A percentile compares a stretch with the other conserved stretches of the same genome.
Conservation (phyloP, 2,329 filamentous ascomycete species). For the Gaeumannomyces sp. region DNA sequence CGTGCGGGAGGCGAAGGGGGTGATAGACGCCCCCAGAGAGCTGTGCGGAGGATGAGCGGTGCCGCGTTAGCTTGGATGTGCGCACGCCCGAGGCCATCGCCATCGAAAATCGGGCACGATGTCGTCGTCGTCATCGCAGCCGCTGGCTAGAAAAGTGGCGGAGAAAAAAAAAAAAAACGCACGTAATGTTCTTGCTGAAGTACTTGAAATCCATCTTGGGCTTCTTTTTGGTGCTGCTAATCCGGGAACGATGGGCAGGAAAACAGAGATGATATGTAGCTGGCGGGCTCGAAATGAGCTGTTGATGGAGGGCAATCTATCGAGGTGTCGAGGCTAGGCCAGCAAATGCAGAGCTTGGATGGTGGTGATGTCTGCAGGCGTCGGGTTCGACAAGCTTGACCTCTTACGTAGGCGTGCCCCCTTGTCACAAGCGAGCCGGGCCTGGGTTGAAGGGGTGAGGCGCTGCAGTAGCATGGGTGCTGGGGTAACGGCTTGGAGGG, state of each 20-base stretch:
- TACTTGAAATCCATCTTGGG: slow-evolving; percentile 53
- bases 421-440: slow-evolving; percentile 1
- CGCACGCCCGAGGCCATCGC: neutral
- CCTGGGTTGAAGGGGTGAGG: neutral
- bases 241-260: neutral
- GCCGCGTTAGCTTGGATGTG: neutral
- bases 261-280: neutral
- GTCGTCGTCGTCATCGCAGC: slow-evolving; percentile 6
- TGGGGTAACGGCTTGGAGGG: neutral
- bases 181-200: slow-evolving; percentile 52
- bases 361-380: neutral
- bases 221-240: slow-evolving; percentile 7
- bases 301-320: slow-evolving; percentile 8
- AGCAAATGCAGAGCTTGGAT: neutral
- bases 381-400: neutral
- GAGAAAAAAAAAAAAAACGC: slow-evolving; percentile 13
- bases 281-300: neutral
- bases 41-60: slow-evolving; percentile 26
- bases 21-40: slow-evolving; percentile 71
- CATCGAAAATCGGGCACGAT: neutral
- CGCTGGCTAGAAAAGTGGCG: neutral
- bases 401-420: slow-evolving; percentile 1
- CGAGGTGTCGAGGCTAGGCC: neutral
- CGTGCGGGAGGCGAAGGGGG: slow-evolving; percentile 86
- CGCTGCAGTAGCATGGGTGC: neutral